Conservation (phyloP, 2,329 filamentous ascomycete genomes). For the Aspergillus sp. region DNA sequence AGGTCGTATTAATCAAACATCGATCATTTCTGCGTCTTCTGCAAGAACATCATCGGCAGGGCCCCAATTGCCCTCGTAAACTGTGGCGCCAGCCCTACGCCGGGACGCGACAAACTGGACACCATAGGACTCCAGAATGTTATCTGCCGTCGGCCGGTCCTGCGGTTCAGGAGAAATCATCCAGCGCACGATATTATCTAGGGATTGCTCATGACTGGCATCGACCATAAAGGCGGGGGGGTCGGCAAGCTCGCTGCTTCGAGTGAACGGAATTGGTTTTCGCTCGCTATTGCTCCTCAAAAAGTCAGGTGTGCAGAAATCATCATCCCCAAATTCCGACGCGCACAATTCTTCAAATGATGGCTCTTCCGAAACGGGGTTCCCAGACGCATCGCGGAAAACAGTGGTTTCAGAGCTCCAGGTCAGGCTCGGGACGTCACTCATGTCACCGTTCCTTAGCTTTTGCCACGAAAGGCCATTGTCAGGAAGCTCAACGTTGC, state of each 20-base stretch:
- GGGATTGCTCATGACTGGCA: conserved; percentile 66
- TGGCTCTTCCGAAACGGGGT: conserved; percentile 55
- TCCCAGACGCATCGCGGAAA: conserved; percentile 71
- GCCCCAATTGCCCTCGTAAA: conserved; percentile 96
- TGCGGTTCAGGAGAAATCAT: conserved; percentile 79
- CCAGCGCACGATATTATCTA: conserved; percentile 81
- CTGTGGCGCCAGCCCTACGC: conserved; percentile 82
- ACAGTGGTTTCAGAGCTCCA: conserved; percentile 72
- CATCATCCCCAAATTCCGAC: conserved; percentile 47
- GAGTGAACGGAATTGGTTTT: conserved; percentile 33
- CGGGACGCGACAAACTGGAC: conserved; percentile 77
- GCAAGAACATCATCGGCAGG: conserved; percentile 66
- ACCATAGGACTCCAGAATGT: conserved; percentile 71
- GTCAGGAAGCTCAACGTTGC: conserved; percentile 89
- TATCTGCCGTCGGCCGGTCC: conserved; percentile 70
- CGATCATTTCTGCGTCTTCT: conserved; percentile 64
- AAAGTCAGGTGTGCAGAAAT: conserved; percentile 41
- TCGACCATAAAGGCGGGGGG: conserved; percentile 91
- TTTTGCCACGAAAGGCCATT: conserved; percentile 91
- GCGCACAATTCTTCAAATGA: conserved; percentile 46
- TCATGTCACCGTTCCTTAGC: conserved; percentile 83
- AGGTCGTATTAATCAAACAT: conserved; percentile 46
- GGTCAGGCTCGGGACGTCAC: conserved; percentile 82
- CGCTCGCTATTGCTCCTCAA: conserved; percentile 26
- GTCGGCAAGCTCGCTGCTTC: conserved; percentile 60